These are phyloP conservation scores for Hypoxylon sp. DNA, from an alignment of 2,329 filamentous ascomycete species.

Conservation along the genomic window DNA sequence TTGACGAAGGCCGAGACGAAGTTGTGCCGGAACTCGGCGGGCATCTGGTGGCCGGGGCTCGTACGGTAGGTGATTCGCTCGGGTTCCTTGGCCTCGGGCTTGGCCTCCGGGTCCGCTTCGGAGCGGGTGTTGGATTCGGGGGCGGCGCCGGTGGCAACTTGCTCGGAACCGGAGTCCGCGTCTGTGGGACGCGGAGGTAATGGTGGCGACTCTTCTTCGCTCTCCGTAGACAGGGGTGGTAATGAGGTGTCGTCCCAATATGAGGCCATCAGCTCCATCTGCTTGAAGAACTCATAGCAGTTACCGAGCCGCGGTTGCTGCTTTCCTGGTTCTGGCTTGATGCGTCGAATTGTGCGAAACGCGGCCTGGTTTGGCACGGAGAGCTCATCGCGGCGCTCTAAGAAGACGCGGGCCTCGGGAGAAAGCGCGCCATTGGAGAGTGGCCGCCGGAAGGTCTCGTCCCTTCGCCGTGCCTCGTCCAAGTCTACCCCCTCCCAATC, in stretches of 20 bases:
- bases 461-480: slow-evolving; percentile 66
- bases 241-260: slow-evolving; percentile 75
- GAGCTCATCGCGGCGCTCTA: slow-evolving; percentile 72
- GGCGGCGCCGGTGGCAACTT: slow-evolving; percentile 39
- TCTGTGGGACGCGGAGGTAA: slow-evolving; percentile 36
- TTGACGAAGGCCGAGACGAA: slow-evolving; percentile 74
- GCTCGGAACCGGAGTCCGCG: slow-evolving; percentile 38
- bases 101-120: slow-evolving; percentile 38
- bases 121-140: slow-evolving; percentile 41
- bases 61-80: slow-evolving; percentile 61
- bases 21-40: slow-evolving; percentile 69
- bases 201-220: slow-evolving; percentile 28
- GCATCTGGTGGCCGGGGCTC: slow-evolving; percentile 69
- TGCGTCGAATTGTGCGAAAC: slow-evolving; percentile 72
- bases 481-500: slow-evolving; percentile 65
- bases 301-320: slow-evolving; percentile 71
- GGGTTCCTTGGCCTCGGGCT: slow-evolving; percentile 20
- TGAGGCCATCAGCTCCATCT: slow-evolving; percentile 70
- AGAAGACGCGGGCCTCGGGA: slow-evolving; percentile 71
- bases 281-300: slow-evolving; percentile 76
- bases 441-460: slow-evolving; percentile 63
- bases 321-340: slow-evolving; percentile 69
- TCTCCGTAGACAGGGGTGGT: slow-evolving; percentile 40
- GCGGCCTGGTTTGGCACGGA: slow-evolving; percentile 70
- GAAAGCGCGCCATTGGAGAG: slow-evolving; percentile 69